A percentile compares a stretch with the other conserved stretches of the same genome.
Evolutionary conservation across 2,329 filamentous ascomycete genomes (phyloP).

Genomic region (Talaromyces sp.): DNA sequence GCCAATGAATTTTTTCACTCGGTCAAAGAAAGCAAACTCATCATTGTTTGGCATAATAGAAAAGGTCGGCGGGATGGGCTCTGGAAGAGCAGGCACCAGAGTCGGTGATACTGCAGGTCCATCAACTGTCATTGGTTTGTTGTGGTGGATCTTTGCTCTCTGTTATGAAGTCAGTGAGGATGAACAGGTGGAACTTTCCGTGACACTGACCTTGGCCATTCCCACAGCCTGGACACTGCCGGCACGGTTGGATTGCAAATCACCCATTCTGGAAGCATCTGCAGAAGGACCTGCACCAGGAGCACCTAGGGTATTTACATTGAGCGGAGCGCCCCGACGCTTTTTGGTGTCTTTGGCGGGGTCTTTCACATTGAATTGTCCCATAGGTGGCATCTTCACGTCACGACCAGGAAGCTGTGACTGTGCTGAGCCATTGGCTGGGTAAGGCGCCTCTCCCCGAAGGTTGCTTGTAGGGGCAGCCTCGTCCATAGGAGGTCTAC

Average conservation of each 20-base stretch:
- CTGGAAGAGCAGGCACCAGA: slow-evolving; percentile 79
- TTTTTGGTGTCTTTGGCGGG: slow-evolving; percentile 90
- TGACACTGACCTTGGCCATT: slow-evolving; percentile 50
- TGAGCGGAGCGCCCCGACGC: slow-evolving; percentile 59
- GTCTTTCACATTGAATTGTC: slow-evolving; percentile 84
- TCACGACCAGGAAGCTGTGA: slow-evolving; percentile 51
- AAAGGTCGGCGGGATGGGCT: slow-evolving; percentile 74
- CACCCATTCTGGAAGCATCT: slow-evolving; percentile 33
- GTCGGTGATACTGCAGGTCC: slow-evolving; percentile 71
- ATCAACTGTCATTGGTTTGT: slow-evolving; percentile 57
- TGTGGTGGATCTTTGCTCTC: slow-evolving; percentile 71
- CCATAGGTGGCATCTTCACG: slow-evolving; percentile 80
- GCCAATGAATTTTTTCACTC: slow-evolving; percentile 90
- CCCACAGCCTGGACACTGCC: slow-evolving; percentile 39
- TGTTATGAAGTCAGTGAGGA: slow-evolving; percentile 43
- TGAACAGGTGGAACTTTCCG: background rate
- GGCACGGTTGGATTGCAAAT: slow-evolving; percentile 33
- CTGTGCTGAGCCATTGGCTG: slow-evolving; percentile 35
- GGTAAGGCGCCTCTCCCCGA: slow-evolving; percentile 51
- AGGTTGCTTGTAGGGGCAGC: slow-evolving; percentile 63
- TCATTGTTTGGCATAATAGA: slow-evolving; percentile 73
- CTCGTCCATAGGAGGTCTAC: slow-evolving; percentile 64
- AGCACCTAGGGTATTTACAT: slow-evolving; percentile 32
- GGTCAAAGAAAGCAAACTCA: slow-evolving; percentile 90
- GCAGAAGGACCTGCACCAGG: slow-evolving; percentile 33